Conservation (phyloP, 1,284 basidiomycete species). For the Ganoderma sinense region DNA sequence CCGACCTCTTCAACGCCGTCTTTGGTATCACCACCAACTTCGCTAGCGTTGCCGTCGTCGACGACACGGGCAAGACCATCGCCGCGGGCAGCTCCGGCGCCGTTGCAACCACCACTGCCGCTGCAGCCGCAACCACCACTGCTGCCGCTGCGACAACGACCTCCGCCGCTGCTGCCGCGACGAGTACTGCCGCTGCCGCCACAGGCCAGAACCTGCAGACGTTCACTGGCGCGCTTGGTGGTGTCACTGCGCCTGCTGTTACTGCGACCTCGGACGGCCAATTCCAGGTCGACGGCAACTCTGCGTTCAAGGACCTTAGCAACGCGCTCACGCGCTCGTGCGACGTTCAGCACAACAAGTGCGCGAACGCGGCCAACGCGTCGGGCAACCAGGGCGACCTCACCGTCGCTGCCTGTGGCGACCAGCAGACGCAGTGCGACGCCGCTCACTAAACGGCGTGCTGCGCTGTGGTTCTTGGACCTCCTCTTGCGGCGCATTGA, state of each 20-base stretch:
- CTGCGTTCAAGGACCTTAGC: slow-evolving; percentile 55
- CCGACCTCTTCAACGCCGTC: slow-evolving; percentile 46
- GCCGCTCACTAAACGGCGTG: slow-evolving; percentile 35
- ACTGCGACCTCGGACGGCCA: slow-evolving; percentile 50
- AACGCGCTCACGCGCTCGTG: slow-evolving; percentile 65
- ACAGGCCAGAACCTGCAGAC: slow-evolving; percentile 57
- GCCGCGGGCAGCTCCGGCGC: slow-evolving; percentile 36
- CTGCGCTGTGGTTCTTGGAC: not conserved
- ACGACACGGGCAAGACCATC: slow-evolving; percentile 23
- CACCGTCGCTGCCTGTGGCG: slow-evolving; percentile 57
- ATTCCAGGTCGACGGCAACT: slow-evolving; percentile 56
- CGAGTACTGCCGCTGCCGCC: slow-evolving; percentile 34
- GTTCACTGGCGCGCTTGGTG: slow-evolving; percentile 62
- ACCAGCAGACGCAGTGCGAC: slow-evolving; percentile 55
- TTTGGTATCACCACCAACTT: slow-evolving; percentile 63
- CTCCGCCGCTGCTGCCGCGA: slow-evolving; percentile 17
- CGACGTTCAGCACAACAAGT: slow-evolving; percentile 66
- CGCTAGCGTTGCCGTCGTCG: slow-evolving; percentile 37
- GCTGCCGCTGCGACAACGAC: slow-evolving; percentile 31
- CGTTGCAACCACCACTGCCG: slow-evolving; percentile 28
- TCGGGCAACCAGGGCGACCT: slow-evolving; percentile 48
- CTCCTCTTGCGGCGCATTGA: slow-evolving; percentile 16
- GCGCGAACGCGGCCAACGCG: slow-evolving; percentile 45
- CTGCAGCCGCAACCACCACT: slow-evolving; percentile 31
- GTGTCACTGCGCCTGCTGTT: slow-evolving; percentile 53